These are phyloP conservation scores for Streptanthus diversifolius DNA, from an alignment of 345 rosid species.

Conservation along the genomic window DNA sequence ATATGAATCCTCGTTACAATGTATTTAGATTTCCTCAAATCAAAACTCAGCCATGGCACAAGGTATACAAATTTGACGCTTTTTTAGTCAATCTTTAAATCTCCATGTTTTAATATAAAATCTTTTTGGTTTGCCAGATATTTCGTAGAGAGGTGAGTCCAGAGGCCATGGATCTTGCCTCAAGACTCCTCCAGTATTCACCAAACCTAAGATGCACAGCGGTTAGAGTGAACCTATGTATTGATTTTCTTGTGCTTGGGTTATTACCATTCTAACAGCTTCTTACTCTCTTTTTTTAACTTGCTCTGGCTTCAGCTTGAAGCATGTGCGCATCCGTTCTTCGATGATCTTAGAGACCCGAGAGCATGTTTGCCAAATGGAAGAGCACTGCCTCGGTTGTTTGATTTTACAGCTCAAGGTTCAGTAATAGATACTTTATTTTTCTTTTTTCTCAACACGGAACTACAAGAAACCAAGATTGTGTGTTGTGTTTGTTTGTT, in stretches of 20 bases:
- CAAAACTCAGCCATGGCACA: slow-evolving; percentile 95
- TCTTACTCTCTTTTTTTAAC: background rate
- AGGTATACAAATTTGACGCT: slow-evolving; percentile 42
- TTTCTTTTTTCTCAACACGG: background rate
- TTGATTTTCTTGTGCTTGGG: background rate
- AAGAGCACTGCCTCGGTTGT: slow-evolving; percentile 68
- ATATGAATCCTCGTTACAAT: slow-evolving; percentile 90
- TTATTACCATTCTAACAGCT: background rate
- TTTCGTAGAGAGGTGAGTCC: slow-evolving; percentile 59
- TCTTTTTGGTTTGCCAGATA: slow-evolving; percentile 37
- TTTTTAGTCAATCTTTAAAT: background rate
- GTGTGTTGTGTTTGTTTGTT: background rate
- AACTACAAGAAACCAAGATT: background rate
- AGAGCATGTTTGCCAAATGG: slow-evolving; percentile 79
- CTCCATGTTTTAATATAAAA: background rate
- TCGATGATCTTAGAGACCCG: slow-evolving; percentile 73
- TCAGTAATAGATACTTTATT: background rate
- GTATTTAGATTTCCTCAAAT: slow-evolving; percentile 92
- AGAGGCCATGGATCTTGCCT: slow-evolving; percentile 74
- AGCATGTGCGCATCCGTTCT: slow-evolving; percentile 94
- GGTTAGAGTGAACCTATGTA: slow-evolving; percentile 37
- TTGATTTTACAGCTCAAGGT: slow-evolving; percentile 90
- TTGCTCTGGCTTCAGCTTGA: slow-evolving; percentile 55
- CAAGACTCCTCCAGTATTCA: slow-evolving; percentile 80
- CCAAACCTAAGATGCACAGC: slow-evolving; percentile 70